Evolutionary conservation across 352 stramenopile species (phyloP).

Genomic region (Saprolegnia diclina): DNA sequence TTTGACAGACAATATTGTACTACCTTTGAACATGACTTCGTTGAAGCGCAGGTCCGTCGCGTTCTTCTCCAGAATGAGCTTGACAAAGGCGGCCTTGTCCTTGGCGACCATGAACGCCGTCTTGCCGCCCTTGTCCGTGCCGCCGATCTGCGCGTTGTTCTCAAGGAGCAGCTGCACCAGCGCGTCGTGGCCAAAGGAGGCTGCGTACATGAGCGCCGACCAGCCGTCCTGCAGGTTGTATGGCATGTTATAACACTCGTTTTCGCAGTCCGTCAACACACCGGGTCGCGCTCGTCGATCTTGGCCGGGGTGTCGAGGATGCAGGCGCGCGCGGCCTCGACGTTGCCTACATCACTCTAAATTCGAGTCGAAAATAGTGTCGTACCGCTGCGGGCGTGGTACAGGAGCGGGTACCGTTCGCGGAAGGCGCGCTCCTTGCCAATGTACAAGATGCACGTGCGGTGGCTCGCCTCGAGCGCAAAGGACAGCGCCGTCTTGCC

Average conservation of each 20-base stretch:
- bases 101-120: constrained; percentile 25
- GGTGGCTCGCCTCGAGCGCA: constrained; percentile 13
- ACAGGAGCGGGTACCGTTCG: constrained; percentile 21
- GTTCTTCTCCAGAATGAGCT: constrained; percentile 18
- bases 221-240: constrained; percentile 16
- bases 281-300: constrained; percentile 21
- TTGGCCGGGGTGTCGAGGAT: constrained; percentile 4
- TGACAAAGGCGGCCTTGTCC: constrained; percentile 25
- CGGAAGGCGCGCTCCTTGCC: constrained; percentile 21
- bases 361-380: background rate
- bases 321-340: background rate
- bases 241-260: background rate
- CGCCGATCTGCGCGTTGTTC: constrained; percentile 13
- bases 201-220: constrained; percentile 25
- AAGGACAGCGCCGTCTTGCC: constrained; percentile 15
- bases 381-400: constrained; percentile 20
- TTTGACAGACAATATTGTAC: background rate
- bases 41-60: constrained; percentile 24
- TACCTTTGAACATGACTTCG: constrained; percentile 27
- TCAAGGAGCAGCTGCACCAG: constrained; percentile 19
- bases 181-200: constrained; percentile 14
- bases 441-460: background rate
- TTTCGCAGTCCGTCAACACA: background rate
- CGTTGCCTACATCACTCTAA: background rate
- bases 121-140: constrained; percentile 26